Percentiles rank a stretch among this genome's conserved stretches.
phyloP scores from a whole-genome alignment of 2,329 filamentous ascomycete species.

The Hortaea werneckii region DNA sequence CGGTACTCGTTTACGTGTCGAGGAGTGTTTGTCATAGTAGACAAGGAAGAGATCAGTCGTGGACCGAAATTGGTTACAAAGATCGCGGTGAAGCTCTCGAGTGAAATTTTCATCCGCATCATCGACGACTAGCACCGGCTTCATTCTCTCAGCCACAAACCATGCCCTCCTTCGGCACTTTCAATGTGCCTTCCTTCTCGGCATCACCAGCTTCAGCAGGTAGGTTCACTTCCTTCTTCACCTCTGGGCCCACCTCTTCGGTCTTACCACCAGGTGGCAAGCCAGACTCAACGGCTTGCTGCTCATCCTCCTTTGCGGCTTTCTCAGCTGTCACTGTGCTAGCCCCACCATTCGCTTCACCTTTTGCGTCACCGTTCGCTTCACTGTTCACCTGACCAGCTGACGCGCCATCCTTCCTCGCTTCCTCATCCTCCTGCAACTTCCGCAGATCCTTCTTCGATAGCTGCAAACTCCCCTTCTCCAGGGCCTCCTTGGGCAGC shows the following conservation, averaged over 20 bases:
- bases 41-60: no score
- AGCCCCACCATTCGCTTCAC: no score
- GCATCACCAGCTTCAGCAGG: not conserved
- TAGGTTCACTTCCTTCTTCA: conserved; percentile 9
- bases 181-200: conserved; percentile 14
- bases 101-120: no score
- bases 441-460: conserved; percentile 24
- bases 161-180: conserved; percentile 34
- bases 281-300: conserved; percentile 16
- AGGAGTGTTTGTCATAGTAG: no score
- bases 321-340: no score
- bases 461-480: conserved; percentile 25
- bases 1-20: no score
- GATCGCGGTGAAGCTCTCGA: no score
- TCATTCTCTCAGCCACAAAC: conserved; percentile 33
- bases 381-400: no score
- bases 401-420: not conserved
- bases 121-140: no score
- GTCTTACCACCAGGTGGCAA: conserved; percentile 20
- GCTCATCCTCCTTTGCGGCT: no score
- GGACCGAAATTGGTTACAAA: no score
- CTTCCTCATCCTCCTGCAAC: conserved; percentile 14
- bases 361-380: no score
- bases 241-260: conserved; percentile 11
- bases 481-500: conserved; percentile 68